A percentile compares a stretch with the other conserved stretches of the same genome.
phyloP scores from a whole-genome alignment of 2,329 filamentous ascomycete genomes.

The Trichoderma sp. region DNA sequence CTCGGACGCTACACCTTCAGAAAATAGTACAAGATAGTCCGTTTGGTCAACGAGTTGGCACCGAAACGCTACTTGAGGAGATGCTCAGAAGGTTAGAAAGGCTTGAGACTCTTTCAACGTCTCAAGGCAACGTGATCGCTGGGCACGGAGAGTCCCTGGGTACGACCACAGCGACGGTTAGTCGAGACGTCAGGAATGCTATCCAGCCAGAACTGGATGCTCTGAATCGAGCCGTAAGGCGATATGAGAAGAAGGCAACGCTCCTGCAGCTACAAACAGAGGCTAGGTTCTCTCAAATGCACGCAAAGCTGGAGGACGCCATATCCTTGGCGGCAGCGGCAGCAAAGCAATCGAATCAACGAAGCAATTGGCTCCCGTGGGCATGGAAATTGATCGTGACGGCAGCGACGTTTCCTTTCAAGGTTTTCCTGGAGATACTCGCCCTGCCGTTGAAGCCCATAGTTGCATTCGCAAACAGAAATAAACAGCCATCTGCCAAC shows the following conservation, averaged over 20 bases:
- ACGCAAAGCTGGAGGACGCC: constrained; percentile 71
- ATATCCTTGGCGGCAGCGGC: constrained; percentile 78
- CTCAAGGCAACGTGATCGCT: constrained; percentile 27
- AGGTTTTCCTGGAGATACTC: constrained; percentile 39
- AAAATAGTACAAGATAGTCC: constrained; percentile 61
- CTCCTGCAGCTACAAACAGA: constrained; percentile 75
- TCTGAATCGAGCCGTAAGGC: constrained; percentile 80
- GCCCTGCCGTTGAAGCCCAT: constrained; percentile 42
- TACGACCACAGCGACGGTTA: constrained; percentile 39
- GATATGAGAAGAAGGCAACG: constrained; percentile 86
- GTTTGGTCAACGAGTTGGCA: constrained; percentile 33
- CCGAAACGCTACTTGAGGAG: constrained; percentile 49
- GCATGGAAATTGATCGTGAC: constrained; percentile 37
- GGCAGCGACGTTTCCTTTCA: constrained; percentile 43
- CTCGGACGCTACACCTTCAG: constrained; percentile 78
- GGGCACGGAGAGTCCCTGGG: constrained; percentile 34
- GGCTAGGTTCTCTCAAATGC: constrained; percentile 67
- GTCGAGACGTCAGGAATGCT: constrained; percentile 59
- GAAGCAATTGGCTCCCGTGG: constrained; percentile 39
- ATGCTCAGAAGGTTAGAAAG: constrained; percentile 66
- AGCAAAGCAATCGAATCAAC: constrained; percentile 48
- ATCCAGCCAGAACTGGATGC: constrained; percentile 84
- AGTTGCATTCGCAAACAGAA: constrained; percentile 18
- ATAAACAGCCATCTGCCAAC: constrained; percentile 3
- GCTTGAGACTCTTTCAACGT: constrained; percentile 56